Conservation (phyloP, 2,329 filamentous ascomycete species). For the Penicillium sp. region DNA sequence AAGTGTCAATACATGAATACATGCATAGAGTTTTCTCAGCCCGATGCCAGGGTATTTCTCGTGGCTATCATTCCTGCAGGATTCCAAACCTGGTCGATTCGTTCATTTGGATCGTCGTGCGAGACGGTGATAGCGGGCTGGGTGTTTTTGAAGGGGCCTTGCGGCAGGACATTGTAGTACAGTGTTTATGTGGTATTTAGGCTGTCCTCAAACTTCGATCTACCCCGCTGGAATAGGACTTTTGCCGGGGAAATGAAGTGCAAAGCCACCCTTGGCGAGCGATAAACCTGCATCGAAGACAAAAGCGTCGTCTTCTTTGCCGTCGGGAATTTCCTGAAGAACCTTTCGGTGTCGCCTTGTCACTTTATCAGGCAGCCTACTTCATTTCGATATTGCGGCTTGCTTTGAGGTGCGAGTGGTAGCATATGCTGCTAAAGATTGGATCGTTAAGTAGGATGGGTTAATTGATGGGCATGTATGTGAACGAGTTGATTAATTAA, state of each 20-base stretch:
- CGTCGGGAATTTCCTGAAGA: too few species aligned
- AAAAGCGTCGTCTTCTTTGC: not conserved
- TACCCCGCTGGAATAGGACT: not conserved
- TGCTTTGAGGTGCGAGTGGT: too few species aligned
- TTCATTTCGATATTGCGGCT: not conserved
- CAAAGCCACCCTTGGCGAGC: not conserved
- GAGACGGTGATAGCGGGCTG: not conserved
- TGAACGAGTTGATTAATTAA: too few species aligned
- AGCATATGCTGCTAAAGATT: too few species aligned
- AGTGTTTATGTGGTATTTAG: not conserved
- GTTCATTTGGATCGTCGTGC: not conserved
- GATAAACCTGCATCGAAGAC: not conserved
- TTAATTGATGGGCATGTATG: too few species aligned
- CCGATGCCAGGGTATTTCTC: slow-evolving; percentile 3
- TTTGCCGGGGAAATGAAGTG: too few species aligned
- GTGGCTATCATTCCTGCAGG: slow-evolving; percentile 8
- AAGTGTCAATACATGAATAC: not conserved
- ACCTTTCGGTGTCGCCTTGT: not conserved
- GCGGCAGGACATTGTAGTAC: slow-evolving; percentile 1
- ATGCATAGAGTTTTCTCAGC: slow-evolving; percentile 8
- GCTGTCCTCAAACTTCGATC: not conserved
- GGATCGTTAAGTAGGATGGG: not conserved
- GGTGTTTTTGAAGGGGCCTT: not conserved
- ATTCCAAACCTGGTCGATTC: slow-evolving; percentile 8
- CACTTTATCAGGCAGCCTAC: not conserved